These are phyloP conservation scores for Monotropa hypopitys DNA, from an alignment of 179 eudicot genomes.

Conservation along the genomic window DNA sequence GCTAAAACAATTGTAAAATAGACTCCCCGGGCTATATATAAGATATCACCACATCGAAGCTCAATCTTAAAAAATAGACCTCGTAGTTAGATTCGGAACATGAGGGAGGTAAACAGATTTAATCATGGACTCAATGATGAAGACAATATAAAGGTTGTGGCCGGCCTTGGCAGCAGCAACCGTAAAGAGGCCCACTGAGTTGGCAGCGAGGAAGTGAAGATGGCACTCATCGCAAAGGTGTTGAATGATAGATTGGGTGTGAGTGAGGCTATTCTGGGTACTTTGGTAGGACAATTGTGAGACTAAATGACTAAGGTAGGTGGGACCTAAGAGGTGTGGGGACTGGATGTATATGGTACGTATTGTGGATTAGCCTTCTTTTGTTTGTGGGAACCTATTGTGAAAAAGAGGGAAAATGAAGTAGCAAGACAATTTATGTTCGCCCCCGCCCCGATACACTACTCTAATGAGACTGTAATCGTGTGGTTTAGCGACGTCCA, in stretches of 20 bases:
- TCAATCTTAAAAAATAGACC: too few relatives aligned
- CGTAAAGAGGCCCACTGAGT: conserved; percentile 77
- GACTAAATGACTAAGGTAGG: conserved; percentile 80
- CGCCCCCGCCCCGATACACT: too few relatives aligned
- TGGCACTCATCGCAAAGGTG: conserved; percentile 70
- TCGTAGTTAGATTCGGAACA: too few relatives aligned
- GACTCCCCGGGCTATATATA: too few relatives aligned
- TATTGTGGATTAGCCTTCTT: too few relatives aligned
- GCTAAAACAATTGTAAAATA: too few relatives aligned
- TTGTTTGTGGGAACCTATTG: too few relatives aligned
- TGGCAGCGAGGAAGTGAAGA: conserved; percentile 86
- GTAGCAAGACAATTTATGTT: too few relatives aligned
- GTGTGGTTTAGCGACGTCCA: too few relatives aligned
- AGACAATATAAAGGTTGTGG: conserved; percentile 57
- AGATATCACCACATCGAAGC: too few relatives aligned
- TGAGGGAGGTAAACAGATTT: conserved; percentile 76
- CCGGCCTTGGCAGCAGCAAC: conserved; percentile 69
- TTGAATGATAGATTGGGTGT: conserved; percentile 70
- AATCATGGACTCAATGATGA: conserved; percentile 74
- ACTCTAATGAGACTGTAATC: too few relatives aligned
- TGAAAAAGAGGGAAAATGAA: too few relatives aligned
- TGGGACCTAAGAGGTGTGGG: conserved; percentile 47
- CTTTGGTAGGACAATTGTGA: conserved; percentile 69
- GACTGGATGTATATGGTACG: conserved; percentile 42
- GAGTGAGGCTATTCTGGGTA: conserved; percentile 36